A percentile compares a stretch with the other conserved stretches of the same genome.
Conservation (phyloP, 2,329 filamentous ascomycete species). For the Lojkania enalia region DNA sequence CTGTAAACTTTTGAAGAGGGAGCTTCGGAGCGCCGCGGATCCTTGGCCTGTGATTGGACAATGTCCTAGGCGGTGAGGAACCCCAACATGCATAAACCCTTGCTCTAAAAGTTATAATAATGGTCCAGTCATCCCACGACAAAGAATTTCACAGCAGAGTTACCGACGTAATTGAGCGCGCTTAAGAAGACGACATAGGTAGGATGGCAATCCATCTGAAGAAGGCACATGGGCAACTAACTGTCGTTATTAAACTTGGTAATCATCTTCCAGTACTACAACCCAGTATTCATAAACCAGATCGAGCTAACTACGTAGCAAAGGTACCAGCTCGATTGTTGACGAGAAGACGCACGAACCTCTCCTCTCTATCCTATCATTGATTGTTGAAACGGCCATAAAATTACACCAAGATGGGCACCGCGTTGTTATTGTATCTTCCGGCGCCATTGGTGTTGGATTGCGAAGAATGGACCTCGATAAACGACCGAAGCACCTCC, state of each 20-base stretch:
- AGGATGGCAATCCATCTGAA: constrained; percentile 46
- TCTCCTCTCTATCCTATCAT: constrained; percentile 82
- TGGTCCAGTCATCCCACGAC: constrained; percentile 22
- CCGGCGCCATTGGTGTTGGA: constrained; percentile 93
- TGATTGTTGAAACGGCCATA: constrained; percentile 93
- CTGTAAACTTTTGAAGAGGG: neutral
- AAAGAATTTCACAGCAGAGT: neutral
- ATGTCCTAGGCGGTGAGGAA: neutral
- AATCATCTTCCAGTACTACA: constrained; percentile 38
- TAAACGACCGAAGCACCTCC: constrained; percentile 85
- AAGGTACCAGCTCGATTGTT: constrained; percentile 98
- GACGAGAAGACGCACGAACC: constrained; percentile 95
- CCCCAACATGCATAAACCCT: neutral
- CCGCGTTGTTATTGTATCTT: constrained; percentile 93
- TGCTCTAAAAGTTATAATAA: constrained; percentile 1
- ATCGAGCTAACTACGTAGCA: constrained; percentile 32
- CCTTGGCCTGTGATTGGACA: constrained; percentile 1
- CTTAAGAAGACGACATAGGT: neutral
- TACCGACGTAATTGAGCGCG: neutral
- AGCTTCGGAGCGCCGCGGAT: neutral
- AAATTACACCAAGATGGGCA: constrained; percentile 88
- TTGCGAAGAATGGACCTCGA: constrained; percentile 87
- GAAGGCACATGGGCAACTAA: constrained; percentile 62
- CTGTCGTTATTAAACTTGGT: constrained; percentile 88
- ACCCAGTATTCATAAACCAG: constrained; percentile 20